phyloP scores from a whole-genome alignment of 225 moss, liverwort and hornwort species.

The Pleurozium schreberi region DNA sequence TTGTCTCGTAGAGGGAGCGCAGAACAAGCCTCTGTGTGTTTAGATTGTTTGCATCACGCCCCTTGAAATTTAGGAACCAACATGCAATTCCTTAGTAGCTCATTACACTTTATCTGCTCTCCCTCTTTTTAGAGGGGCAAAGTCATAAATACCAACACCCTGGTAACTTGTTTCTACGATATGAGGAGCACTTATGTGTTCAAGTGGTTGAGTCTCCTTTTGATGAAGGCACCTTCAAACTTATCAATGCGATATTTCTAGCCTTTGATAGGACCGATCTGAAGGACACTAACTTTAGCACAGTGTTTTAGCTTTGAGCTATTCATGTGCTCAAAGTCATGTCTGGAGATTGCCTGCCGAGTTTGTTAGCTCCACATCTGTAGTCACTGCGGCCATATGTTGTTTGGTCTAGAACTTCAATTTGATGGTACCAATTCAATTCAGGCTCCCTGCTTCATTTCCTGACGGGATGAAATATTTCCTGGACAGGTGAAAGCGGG shows the following conservation, averaged over 20 bases:
- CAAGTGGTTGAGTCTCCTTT: neutral
- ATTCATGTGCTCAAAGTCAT: neutral
- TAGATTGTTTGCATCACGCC: neutral
- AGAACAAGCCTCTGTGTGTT: neutral
- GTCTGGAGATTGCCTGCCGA: neutral
- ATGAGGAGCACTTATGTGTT: neutral
- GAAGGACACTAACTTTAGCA: neutral
- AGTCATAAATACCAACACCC: neutral
- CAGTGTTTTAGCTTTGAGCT: neutral
- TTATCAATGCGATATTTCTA: neutral
- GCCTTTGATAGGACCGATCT: neutral
- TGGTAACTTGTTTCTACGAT: neutral
- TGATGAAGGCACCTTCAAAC: neutral
- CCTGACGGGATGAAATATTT: neutral
- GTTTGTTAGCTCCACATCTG: neutral
- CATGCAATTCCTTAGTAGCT: neutral
- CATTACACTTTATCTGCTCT: neutral
- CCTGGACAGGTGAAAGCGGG: slow-evolving; percentile 69
- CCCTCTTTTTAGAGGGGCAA: neutral
- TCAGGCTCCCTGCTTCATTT: neutral
- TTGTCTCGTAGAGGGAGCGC: neutral
- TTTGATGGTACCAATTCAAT: neutral
- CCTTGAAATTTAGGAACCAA: neutral
- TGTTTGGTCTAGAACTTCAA: neutral
- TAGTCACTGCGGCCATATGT: neutral